A percentile compares a stretch with the other conserved stretches of the same genome.
These are phyloP conservation scores for Trichoderma aggressivum DNA, from an alignment of 2,329 filamentous ascomycete genomes.

Conservation along the genomic window DNA sequence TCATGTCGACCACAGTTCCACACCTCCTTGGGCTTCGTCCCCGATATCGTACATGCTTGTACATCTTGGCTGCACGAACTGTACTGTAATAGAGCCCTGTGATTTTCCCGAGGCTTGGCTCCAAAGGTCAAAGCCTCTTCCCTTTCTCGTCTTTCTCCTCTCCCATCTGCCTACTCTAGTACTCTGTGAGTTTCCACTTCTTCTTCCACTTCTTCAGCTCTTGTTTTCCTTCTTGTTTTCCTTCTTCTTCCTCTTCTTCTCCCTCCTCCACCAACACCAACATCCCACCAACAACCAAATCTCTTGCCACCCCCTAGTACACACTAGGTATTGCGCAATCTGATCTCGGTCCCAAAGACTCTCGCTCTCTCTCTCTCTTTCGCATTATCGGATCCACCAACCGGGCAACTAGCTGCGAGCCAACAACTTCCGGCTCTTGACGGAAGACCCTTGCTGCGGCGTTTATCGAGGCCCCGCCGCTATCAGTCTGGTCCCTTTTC, in stretches of 20 bases:
- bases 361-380: no score
- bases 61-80: background rate
- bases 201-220: no score
- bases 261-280: background rate
- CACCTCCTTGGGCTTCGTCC: background rate
- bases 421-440: slow-evolving; percentile 13
- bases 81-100: background rate
- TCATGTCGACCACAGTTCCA: slow-evolving; percentile 2
- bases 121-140: background rate
- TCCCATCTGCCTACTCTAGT: background rate
- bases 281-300: background rate
- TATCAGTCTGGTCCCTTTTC: slow-evolving; percentile 10
- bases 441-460: slow-evolving; percentile 10
- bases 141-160: background rate
- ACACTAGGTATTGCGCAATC: slow-evolving; percentile 19
- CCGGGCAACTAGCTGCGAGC: slow-evolving; percentile 14
- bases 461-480: slow-evolving; percentile 14
- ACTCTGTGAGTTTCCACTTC: background rate
- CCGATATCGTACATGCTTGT: background rate
- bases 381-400: slow-evolving; percentile 13
- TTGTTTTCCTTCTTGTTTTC: background rate
- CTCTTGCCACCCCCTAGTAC: background rate
- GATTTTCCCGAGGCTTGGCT: slow-evolving; percentile 13
- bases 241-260: background rate
- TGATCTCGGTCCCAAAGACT: slow-evolving; percentile 3